Base-by-base conservation (phyloP, 2,329 filamentous ascomycete genomes). In the Volutella citrinella region DNA sequence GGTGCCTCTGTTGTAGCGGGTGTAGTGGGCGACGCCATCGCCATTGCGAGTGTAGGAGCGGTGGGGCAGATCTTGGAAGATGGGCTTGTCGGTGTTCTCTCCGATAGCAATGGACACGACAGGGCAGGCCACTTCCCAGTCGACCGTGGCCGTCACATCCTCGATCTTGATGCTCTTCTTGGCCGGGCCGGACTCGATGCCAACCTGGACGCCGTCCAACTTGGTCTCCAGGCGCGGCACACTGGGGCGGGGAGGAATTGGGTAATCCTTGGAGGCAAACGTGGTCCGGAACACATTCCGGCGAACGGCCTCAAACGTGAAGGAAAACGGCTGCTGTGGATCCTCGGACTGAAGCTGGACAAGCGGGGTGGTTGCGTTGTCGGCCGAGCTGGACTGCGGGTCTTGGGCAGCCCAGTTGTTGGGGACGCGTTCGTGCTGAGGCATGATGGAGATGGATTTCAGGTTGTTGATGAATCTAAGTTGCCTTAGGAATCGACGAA, bases 241-340 rank as follows among this genome's bases (percentile, higher is more conserved):
- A 34, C 78, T 82, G 7, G 82, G 82, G 48, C 78, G 77, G 3
- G 82, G 82, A 18, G 83, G 79, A 3, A 84, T 54, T 7, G 76
- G 76, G 49, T 86, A 81, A 4, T 69, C 66, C 11, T 66, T 51
- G 0, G 82, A 81, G 2, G 74, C 71, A 52, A 86, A 86, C 0
- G 78, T 81, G 3, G 82, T 83, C 25, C 82, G 68, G 59, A 86
- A 87, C 12, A 86, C 62, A 31, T 80, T 81, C 14, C 71, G 65
- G 12, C 73, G 69, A 19, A 87, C 48, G 0, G 74, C 68, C 52
- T 85, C 76, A 42, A 87, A 84, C 1, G 68, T 67, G 52, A 86
- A 87, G 12, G 69, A 57, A 39, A 78, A 76, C 0, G 65, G 59
- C 3, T 67, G 38, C 4, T 40, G 23, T 3, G 57, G 22, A 24